Base-by-base conservation (phyloP, 1,284 basidiomycete species). In the Ceratobasidium sp. region DNA sequence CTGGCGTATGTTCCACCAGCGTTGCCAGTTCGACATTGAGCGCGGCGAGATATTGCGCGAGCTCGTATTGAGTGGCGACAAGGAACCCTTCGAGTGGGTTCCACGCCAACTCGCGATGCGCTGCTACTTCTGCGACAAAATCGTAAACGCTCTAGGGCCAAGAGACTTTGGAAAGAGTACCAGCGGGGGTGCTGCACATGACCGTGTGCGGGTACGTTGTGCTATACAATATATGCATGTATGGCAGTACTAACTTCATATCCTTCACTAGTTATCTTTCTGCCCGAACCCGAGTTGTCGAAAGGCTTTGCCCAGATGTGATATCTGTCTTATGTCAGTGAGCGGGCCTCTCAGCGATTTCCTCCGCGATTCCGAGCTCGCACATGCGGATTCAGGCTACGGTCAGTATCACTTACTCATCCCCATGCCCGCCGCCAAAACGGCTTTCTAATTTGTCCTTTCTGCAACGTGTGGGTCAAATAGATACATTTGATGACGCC, bases 401-500 rank as follows among this genome's bases (percentile, higher is more conserved):
- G 62, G 73, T 71, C 56, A 75, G 75, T 77, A 51, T 27, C 31
- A 15, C 27, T 11, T 11, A 11, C 36, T 41, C n/a, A n/a, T n/a
- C n/a, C 4, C 80, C 75, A 1, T 45, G 36, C 31, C 57, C 51
- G 15, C 11, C 36, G 11, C 36, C 11, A 11, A 41, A 41, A 11
- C 11, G 6, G 4, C 4, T 41, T 41, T 19, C 5, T 17, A 59
- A 59, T 48, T 19, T 31, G 36, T 4, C 36, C 36, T 41, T 41
- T 19, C 11, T n/a, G 33, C 33, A 53, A 33, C 17, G n/a, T 54
- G 47, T 22, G 29, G 22, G 29, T 62, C 51, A 72, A 57, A 47
- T 74, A 94, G 93, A 94, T 81, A 92, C 90, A 5, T 88, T 93
- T 51, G 90, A 93, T 76, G 91, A 93, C 63, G 91, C 92, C 0